Base-by-base conservation (phyloP, 2,329 filamentous ascomycete species). In the Venturia oleaginea region DNA sequence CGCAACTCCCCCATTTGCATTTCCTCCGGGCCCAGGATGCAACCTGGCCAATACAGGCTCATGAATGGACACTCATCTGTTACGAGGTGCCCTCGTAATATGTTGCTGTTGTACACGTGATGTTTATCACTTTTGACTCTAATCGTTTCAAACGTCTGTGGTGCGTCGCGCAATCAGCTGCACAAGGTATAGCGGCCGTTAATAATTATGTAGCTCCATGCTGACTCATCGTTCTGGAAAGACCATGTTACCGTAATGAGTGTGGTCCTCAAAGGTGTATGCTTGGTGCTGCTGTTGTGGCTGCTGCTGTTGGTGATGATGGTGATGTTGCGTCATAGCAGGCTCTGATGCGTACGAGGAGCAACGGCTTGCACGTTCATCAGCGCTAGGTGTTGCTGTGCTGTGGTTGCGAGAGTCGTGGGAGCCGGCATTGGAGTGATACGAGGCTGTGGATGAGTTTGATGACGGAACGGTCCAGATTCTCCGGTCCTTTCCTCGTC, bases 401-500 rank as follows among this genome's bases (percentile, higher is more conserved):
- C 51, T 64, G 63, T 42, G 7, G 42, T 38, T 62, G 38, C 61
- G 46, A 46, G 40, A 62, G 32, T 51, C 42, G 19, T 32, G 37
- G 4, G 34, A 61, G 32, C 32, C 32, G n/a, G 61, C 42, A 22
- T 38, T 62, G 15, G 63, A 64, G 15, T 55, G 24, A n/a, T 24
- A 61, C 5, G 63, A 64, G 19, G 55, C n/a, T 38, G 63, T 61
- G 11, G 63, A 64, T 32, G 59, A 40, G 48, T 15, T 42, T 7
- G 64, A 62, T 19, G 64, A 65, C 1, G 64, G 61, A 19, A 66
- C 48, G 13, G 74, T 72, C 54, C 75, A 76, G 68, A 92, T 88
- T 65, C 86, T 86, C 65, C 91, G 83, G 69, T 92, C 90, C 73
- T 93, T 94, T 54, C 94, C 94, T 57, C 94, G 86, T 13, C 94